Evolutionary conservation across 495 filamentous ascomycete species (phyloP).

Genomic region (Usnea hakonensis): DNA sequence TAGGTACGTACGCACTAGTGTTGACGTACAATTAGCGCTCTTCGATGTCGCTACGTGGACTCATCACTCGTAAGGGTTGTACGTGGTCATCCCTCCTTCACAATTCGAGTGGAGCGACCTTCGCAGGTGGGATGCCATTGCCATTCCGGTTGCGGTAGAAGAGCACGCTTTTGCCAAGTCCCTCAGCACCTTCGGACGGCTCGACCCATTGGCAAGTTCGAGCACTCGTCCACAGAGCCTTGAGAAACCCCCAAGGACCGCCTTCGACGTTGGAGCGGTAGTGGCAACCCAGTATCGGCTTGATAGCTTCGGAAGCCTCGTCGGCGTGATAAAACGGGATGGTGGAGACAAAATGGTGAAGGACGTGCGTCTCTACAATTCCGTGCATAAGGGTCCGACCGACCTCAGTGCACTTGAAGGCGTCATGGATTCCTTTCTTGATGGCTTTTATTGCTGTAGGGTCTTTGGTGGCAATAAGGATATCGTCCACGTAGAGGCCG

Average conservation of each 20-base stretch:
- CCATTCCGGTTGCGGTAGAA: slow-evolving; percentile 65
- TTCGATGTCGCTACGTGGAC: neutral
- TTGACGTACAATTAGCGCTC: neutral
- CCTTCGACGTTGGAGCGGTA: slow-evolving; percentile 48
- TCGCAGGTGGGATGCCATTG: slow-evolving; percentile 55
- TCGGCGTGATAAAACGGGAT: slow-evolving; percentile 58
- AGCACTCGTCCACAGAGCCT: slow-evolving; percentile 46
- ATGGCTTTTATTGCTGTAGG: too few species aligned
- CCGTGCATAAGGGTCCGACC: slow-evolving; percentile 48
- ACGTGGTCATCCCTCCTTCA: neutral
- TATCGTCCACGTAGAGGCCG: too few species aligned
- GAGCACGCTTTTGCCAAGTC: slow-evolving; percentile 45
- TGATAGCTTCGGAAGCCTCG: slow-evolving; percentile 53
- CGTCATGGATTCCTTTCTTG: too few species aligned
- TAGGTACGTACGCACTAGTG: neutral
- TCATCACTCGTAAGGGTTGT: slow-evolving; percentile 1
- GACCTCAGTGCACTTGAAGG: too few species aligned
- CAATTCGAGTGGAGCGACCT: slow-evolving; percentile 28
- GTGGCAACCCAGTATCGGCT: slow-evolving; percentile 48
- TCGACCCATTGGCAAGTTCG: slow-evolving; percentile 50
- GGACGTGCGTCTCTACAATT: slow-evolving; percentile 55
- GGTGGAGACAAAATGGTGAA: slow-evolving; percentile 54
- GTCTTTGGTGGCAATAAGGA: too few species aligned
- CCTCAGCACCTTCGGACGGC: slow-evolving; percentile 56
- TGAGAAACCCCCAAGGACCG: slow-evolving; percentile 47